Evolutionary conservation across 2,329 filamentous ascomycete genomes (phyloP).

Genomic region (Cladorrhinum sp.): DNA sequence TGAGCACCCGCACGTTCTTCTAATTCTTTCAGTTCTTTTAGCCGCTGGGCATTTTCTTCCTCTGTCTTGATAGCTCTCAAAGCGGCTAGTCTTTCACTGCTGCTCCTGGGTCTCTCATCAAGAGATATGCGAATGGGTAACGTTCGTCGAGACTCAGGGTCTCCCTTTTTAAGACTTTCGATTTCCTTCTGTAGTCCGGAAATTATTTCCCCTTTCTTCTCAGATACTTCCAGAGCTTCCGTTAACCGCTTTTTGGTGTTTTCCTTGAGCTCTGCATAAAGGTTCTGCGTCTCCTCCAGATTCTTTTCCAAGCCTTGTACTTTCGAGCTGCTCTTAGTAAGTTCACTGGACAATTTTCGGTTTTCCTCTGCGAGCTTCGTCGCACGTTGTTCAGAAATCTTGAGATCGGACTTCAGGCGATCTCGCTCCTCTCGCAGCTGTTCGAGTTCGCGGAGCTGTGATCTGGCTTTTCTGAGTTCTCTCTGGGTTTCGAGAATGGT

Average conservation of each 20-base stretch:
- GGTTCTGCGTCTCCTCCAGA: slow-evolving; percentile 27
- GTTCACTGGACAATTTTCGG: slow-evolving; percentile 33
- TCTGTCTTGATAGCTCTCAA: slow-evolving; percentile 15
- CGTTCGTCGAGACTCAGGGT: slow-evolving; percentile 2
- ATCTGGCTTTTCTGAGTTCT: slow-evolving; percentile 53
- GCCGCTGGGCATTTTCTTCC: slow-evolving; percentile 17
- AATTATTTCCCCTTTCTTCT: slow-evolving; percentile 57
- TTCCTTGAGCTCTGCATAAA: slow-evolving; percentile 53
- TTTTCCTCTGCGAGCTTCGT: slow-evolving; percentile 38
- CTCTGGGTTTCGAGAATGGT: slow-evolving; percentile 52
- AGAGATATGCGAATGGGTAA: slow-evolving; percentile 29
- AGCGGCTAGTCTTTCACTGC: slow-evolving; percentile 19
- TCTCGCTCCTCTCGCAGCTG: slow-evolving; percentile 53
- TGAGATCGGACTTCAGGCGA: slow-evolving; percentile 49
- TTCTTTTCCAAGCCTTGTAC: slow-evolving; percentile 32
- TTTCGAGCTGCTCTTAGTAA: slow-evolving; percentile 27
- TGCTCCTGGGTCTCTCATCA: slow-evolving; percentile 29
- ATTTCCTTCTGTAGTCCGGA: slow-evolving; percentile 54
- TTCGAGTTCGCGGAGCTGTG: slow-evolving; percentile 52
- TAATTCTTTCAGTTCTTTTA: slow-evolving; percentile 20
- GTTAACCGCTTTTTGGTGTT: slow-evolving; percentile 52
- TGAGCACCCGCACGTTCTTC: slow-evolving; percentile 12
- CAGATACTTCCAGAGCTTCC: slow-evolving; percentile 54
- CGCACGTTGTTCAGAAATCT: slow-evolving; percentile 44
- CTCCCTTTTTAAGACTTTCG: slow-evolving; percentile 41